Evolutionary conservation across 495 filamentous ascomycete genomes (phyloP).

Genomic region (Penicillium cinerascens): DNA sequence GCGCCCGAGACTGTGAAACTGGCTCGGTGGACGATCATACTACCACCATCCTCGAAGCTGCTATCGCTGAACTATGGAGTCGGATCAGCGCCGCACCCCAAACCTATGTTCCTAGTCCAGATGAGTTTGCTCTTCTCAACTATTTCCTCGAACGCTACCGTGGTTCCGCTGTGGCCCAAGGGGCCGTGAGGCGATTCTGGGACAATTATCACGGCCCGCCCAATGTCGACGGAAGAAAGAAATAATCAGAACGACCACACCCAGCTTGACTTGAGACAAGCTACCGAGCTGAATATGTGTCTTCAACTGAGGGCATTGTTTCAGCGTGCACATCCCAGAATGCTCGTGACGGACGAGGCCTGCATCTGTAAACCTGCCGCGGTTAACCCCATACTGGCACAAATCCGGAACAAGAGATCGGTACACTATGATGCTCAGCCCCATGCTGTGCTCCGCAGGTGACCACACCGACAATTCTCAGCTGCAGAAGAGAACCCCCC

Average conservation of each 20-base stretch:
- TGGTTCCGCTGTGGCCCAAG: conserved; percentile 35
- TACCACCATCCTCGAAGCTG: conserved; percentile 50
- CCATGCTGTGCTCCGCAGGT: conserved; percentile 3
- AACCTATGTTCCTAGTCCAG: conserved; percentile 61
- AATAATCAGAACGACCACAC: conserved; percentile 13
- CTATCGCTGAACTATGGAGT: conserved; percentile 57
- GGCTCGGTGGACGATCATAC: conserved; percentile 52
- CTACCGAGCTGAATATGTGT: neutral
- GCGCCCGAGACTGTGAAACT: conserved; percentile 62
- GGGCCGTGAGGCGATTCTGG: conserved; percentile 49
- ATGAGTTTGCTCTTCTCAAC: conserved; percentile 77
- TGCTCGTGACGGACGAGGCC: neutral
- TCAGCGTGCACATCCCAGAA: neutral
- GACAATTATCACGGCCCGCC: conserved; percentile 35
- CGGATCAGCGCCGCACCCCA: conserved; percentile 56
- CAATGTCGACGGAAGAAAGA: conserved; percentile 20
- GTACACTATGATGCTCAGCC: neutral
- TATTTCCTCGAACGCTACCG: conserved; percentile 62
- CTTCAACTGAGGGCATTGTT: neutral
- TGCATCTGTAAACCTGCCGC: neutral
- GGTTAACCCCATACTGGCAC: neutral
- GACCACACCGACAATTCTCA: conserved; percentile 5
- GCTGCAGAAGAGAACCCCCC: neutral
- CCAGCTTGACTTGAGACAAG: conserved; percentile 1
- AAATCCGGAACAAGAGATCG: neutral